Percentiles rank a stretch among this genome's conserved stretches.
Conservation (phyloP, 495 filamentous ascomycete genomes). For the Niebla homalea region DNA sequence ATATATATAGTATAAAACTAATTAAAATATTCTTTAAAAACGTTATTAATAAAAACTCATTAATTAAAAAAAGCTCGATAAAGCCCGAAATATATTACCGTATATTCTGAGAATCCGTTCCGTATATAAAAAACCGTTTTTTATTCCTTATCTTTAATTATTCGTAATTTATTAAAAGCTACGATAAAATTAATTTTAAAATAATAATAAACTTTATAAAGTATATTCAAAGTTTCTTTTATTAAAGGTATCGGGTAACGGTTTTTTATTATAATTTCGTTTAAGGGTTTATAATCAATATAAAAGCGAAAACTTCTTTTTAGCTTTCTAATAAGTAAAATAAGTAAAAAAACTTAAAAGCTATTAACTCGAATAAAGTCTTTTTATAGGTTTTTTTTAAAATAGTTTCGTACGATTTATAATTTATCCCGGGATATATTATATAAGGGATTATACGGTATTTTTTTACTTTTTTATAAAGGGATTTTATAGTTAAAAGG, state of each 20-base stretch:
- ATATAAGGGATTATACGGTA: no score
- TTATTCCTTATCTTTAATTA: not conserved
- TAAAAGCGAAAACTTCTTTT: not conserved
- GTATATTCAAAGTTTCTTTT: not conserved
- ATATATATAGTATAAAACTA: slow-evolving; percentile 1
- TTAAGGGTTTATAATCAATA: not conserved
- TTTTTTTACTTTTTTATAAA: no score
- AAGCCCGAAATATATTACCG: not conserved
- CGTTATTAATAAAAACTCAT: not conserved
- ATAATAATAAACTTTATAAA: not conserved
- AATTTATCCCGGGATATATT: no score
- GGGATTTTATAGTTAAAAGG: no score
- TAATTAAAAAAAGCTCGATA: not conserved
- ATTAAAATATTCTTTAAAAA: not conserved
- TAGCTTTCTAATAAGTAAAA: not conserved
- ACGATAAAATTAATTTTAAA: not conserved
- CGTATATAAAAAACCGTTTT: not conserved
- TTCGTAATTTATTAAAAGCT: not conserved
- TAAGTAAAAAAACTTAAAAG: not conserved
- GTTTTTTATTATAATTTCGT: not conserved
- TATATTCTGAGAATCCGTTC: not conserved
- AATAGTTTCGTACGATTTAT: no score
- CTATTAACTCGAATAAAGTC: no score
- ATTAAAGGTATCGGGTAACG: not conserved
- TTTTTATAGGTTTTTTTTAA: no score